Conservation (phyloP, 2,329 filamentous ascomycete genomes). For the Neonectria neomacrospora region DNA sequence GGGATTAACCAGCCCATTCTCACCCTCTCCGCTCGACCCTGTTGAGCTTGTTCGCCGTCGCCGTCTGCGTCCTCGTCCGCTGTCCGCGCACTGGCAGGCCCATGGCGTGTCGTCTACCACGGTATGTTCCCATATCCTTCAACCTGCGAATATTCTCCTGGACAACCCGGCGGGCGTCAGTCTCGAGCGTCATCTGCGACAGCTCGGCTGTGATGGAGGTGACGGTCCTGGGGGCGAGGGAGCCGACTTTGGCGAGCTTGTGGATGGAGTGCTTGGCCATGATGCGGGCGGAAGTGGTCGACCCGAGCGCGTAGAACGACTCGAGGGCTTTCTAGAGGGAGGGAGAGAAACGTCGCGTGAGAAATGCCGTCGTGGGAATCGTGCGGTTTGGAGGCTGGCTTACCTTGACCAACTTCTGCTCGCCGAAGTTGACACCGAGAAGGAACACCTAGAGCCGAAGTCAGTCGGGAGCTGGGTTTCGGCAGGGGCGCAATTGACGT, state of each 20-base stretch:
- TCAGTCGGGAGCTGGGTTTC: background rate
- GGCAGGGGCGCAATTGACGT: slow-evolving; percentile 1
- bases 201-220: slow-evolving; percentile 86
- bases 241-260: slow-evolving; percentile 80
- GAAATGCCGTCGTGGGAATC: slow-evolving; percentile 14
- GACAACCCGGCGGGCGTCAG: slow-evolving; percentile 80
- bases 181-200: slow-evolving; percentile 93
- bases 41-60: slow-evolving; percentile 72
- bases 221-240: slow-evolving; percentile 79
- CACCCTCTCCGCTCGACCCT: slow-evolving; percentile 56
- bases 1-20: slow-evolving; percentile 3
- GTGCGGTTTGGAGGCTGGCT: slow-evolving; percentile 37
- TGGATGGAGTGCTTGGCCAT: slow-evolving; percentile 93
- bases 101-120: slow-evolving; percentile 93
- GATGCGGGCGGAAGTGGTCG: slow-evolving; percentile 74
- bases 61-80: slow-evolving; percentile 80
- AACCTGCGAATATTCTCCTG: slow-evolving; percentile 87
- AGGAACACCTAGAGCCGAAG: slow-evolving; percentile 75
- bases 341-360: slow-evolving; percentile 22
- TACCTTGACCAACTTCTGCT: slow-evolving; percentile 86
- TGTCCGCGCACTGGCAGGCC: slow-evolving; percentile 91
- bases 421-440: slow-evolving; percentile 85
- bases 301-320: slow-evolving; percentile 87
- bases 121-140: slow-evolving; percentile 90
- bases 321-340: slow-evolving; percentile 74